Evolutionary conservation across 2,329 filamentous ascomycete genomes (phyloP), one percentile per base, ranked within the genome.

Genomic region (Cladosporium sp.): DNA sequence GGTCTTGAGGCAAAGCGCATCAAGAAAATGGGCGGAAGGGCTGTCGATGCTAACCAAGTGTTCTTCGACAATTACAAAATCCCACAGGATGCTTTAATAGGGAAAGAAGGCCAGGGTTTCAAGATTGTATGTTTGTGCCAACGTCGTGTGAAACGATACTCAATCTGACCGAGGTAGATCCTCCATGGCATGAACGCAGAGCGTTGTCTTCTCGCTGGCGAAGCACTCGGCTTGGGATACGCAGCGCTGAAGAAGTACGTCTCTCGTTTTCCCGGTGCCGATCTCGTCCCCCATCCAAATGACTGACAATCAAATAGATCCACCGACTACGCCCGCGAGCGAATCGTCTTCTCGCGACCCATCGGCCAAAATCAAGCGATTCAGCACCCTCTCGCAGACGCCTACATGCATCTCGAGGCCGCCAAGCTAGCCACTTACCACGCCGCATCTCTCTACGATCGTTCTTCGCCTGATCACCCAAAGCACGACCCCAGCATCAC

Each of bases 11-110:
- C 95, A 73, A 86, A 86, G 52, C 86, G 81, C 73, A 96, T 96
- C 71, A 88, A 86, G 77, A 96, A 96, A 76, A 95, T 96, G 91
- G 92, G 92, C 10, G 90, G 91, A 0, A 82, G 91, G 14, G 91
- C 91, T 0, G 87, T 96, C 1, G 91, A 95, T 72, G 91, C 91
- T 0, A 96, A 96, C 70, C 91, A 95, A 74, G 89, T 96, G 1
- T 96, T 96, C 77, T 95, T 96, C 74, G 91, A 95, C 76, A 86
- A 89, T 69, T 96, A 93, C 76, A 76, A 78, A 4, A 86, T 95
- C 16, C 86, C 89, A 0, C 83, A 83, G 0, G 81, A 86, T 49
- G 82, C 86, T 0, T 79, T 94, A 0, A 86, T 96, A 50, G 92
- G 92, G 0, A 74, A 85, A 35, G 90, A 95, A 75, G 88, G 88